Percentiles rank a stretch among this genome's conserved stretches.
These are phyloP conservation scores for Nemania sp. DNA, from an alignment of 2,329 filamentous ascomycete genomes.

Conservation along the genomic window DNA sequence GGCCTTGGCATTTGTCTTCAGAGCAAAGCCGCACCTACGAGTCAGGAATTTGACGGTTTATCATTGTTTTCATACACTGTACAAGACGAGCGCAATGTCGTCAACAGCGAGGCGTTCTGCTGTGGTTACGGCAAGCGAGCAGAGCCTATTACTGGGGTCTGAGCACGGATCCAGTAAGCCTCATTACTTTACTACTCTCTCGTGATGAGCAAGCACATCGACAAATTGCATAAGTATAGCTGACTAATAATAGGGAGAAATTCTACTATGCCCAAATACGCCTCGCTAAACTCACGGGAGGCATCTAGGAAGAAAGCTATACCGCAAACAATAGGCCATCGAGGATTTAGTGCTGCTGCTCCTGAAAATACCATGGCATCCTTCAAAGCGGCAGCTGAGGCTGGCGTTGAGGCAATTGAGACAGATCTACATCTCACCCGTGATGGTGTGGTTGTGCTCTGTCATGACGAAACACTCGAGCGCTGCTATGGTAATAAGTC, in stretches of 20 bases:
- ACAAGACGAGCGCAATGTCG: slow-evolving; percentile 20
- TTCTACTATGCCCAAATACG: slow-evolving; percentile 13
- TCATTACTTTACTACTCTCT: not conserved
- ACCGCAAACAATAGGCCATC: slow-evolving; percentile 81
- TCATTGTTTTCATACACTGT: not conserved
- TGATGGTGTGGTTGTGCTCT: slow-evolving; percentile 87
- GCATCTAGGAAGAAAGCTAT: slow-evolving; percentile 45
- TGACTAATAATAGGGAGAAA: slow-evolving; percentile 23
- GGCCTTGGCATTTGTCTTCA: not conserved
- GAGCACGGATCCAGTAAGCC: slow-evolving; percentile 28
- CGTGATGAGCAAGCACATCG: not conserved
- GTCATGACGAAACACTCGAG: slow-evolving; percentile 82
- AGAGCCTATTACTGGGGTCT: slow-evolving; percentile 22
- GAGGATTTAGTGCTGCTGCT: slow-evolving; percentile 80
- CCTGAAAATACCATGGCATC: slow-evolving; percentile 90
- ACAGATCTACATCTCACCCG: slow-evolving; percentile 87
- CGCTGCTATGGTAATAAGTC: slow-evolving; percentile 83
- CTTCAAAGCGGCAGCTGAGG: slow-evolving; percentile 75
- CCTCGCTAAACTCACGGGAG: not conserved
- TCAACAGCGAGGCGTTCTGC: slow-evolving; percentile 7
- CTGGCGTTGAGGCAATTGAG: slow-evolving; percentile 83
- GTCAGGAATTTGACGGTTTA: not conserved
- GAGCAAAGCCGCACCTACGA: not conserved
- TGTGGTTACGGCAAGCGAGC: slow-evolving; percentile 13
- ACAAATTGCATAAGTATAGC: not conserved